phyloP scores from a whole-genome alignment of 371 early-diverging fungal species.

The Apophysomyces trapeziformis region DNA sequence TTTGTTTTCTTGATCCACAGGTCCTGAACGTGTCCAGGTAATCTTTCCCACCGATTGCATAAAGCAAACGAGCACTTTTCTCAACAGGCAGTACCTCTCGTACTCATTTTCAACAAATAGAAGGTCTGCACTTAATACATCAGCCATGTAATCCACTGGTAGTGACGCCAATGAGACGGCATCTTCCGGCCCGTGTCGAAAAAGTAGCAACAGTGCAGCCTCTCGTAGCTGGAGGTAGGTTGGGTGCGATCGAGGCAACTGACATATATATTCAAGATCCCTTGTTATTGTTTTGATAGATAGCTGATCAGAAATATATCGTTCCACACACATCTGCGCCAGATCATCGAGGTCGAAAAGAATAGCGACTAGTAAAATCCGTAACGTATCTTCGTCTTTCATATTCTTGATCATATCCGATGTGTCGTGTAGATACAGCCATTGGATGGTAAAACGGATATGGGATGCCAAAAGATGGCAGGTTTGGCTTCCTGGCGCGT shows the following conservation, averaged over 20 bases:
- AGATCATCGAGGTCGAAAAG: conserved; percentile 45
- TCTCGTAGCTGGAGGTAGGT: conserved; percentile 46
- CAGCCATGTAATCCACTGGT: conserved; percentile 54
- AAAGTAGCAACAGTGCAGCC: conserved; percentile 40
- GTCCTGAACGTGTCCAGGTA: conserved; percentile 44
- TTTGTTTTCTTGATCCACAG: conserved; percentile 45
- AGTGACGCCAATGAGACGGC: conserved; percentile 34
- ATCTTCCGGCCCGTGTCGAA: conserved; percentile 46
- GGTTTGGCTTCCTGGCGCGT: conserved; percentile 4
- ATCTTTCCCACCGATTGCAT: conserved; percentile 53
- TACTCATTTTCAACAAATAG: conserved; percentile 45
- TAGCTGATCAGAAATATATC: conserved; percentile 38
- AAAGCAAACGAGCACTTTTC: conserved; percentile 36
- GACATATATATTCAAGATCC: conserved; percentile 51
- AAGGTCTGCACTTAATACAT: conserved; percentile 48
- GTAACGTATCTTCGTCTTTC: conserved; percentile 40
- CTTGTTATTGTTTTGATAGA: conserved; percentile 42
- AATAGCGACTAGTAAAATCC: conserved; percentile 40
- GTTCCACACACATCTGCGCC: conserved; percentile 38
- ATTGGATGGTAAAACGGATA: conserved; percentile 45
- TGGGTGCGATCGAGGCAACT: conserved; percentile 37
- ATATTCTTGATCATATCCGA: conserved; percentile 20
- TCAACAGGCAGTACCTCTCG: conserved; percentile 43
- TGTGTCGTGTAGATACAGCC: conserved; percentile 42
- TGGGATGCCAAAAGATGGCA: conserved; percentile 40